Evolutionary conservation across 2,329 filamentous ascomycete species (phyloP).

Genomic region (Tolypocladium amazonense): DNA sequence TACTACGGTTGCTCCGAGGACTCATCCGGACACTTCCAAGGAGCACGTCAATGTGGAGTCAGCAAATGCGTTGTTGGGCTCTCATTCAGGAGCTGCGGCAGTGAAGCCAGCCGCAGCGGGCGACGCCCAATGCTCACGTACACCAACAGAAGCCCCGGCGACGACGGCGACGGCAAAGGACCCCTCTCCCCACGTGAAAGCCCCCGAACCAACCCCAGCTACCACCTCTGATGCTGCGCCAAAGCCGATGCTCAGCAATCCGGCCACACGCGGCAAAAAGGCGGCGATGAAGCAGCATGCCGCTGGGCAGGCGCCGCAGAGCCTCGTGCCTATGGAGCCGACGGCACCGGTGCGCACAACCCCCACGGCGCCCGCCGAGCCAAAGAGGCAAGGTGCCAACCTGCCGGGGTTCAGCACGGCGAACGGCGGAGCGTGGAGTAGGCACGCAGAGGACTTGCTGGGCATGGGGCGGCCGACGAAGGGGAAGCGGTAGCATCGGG

Average conservation of each 20-base stretch:
- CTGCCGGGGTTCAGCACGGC: constrained; percentile 36
- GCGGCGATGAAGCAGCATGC: constrained; percentile 41
- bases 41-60: background rate
- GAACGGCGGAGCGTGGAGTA: constrained; percentile 56
- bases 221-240: background rate
- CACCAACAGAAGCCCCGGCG: background rate
- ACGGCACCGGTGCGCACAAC: constrained; percentile 5
- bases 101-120: background rate
- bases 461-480: constrained; percentile 44
- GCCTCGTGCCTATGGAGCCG: constrained; percentile 25
- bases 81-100: background rate
- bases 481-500: background rate
- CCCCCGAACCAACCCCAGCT: background rate
- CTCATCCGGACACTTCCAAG: background rate
- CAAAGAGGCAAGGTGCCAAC: constrained; percentile 5
- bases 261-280: constrained; percentile 42
- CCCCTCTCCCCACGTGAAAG: background rate
- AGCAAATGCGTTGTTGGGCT: background rate
- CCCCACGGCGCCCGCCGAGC: background rate
- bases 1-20: background rate
- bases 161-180: background rate
- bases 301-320: constrained; percentile 34
- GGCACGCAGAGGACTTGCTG: constrained; percentile 57
- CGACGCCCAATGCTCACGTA: too few relatives aligned
- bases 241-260: constrained; percentile 26